Percentiles rank a stretch among this genome's conserved stretches.
These are phyloP conservation scores for Scleromitrula shiraiana DNA, from an alignment of 2,329 filamentous ascomycete species.

Conservation along the genomic window DNA sequence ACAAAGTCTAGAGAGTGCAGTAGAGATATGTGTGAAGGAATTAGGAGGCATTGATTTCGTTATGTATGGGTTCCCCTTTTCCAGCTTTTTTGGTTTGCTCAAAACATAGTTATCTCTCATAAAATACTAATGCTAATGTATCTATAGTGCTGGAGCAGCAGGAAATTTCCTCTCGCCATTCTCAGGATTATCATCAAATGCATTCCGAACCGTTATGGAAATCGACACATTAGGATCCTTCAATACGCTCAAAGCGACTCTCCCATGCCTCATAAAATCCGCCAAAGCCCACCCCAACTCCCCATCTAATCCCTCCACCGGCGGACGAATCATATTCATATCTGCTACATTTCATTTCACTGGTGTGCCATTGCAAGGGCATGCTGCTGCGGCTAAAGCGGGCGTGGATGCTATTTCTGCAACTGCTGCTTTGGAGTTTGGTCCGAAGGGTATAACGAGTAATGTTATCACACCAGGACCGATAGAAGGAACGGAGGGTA, in stretches of 20 bases:
- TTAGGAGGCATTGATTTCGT: slow-evolving; percentile 86
- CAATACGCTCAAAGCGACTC: slow-evolving; percentile 87
- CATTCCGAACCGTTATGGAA: slow-evolving; percentile 91
- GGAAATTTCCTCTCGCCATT: slow-evolving; percentile 93
- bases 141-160: slow-evolving; percentile 72
- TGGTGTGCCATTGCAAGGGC: slow-evolving; percentile 75
- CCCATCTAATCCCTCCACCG: slow-evolving; percentile 50
- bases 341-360: slow-evolving; percentile 89
- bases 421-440: slow-evolving; percentile 79
- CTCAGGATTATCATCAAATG: slow-evolving; percentile 72
- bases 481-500: slow-evolving; percentile 72
- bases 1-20: slow-evolving; percentile 63
- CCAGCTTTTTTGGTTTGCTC: neutral
- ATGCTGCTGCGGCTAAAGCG: slow-evolving; percentile 88
- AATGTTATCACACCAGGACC: slow-evolving; percentile 84
- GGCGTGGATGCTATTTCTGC: slow-evolving; percentile 79
- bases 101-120: neutral
- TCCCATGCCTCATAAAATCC: slow-evolving; percentile 74
- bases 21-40: slow-evolving; percentile 71
- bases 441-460: slow-evolving; percentile 74
- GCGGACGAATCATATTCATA: slow-evolving; percentile 82
- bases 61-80: slow-evolving; percentile 53
- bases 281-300: slow-evolving; percentile 49
- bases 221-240: slow-evolving; percentile 92
- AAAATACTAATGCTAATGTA: slow-evolving; percentile 4